Evolutionary conservation across 495 filamentous ascomycete genomes (phyloP), one percentile per base, ranked within the genome.

Genomic region (Neurospora discreta): DNA sequence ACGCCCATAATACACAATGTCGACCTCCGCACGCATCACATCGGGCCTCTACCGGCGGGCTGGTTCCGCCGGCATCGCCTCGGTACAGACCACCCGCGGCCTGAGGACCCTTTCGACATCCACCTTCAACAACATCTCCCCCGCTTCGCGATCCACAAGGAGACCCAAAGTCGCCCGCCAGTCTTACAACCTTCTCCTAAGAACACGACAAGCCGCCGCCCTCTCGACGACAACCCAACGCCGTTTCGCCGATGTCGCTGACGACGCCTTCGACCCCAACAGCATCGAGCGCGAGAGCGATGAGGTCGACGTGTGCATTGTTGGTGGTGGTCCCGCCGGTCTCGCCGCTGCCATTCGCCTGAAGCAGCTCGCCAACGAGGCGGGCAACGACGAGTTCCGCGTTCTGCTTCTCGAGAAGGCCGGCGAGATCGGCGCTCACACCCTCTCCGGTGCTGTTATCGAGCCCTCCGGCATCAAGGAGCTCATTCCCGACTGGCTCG

Each of bases 371-470:
- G 96, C 95, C 72, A 97, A 93, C 79, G 93, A 92, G 77, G 92
- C 92, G n/a, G 94, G 94, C 43, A 95, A 98, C 78, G 94, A 98
- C 68, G 95, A 96, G 43, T 97, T 98, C 79, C 88, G 96, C 20
- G 94, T 99, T 36, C 83, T 98, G 60, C 79, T 99, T 36, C 85
- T 99, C 71, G 95, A 99, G 77, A 99, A 99, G 83, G 93, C 96
- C 16, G 93, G 94, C 42, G 95, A 98, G 80, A 81, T 99, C 69
- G 95, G 95, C 40, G 94, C 93, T 30, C 95, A 99, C 79, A 97
- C 97, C 73, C 85, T 99, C 16, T 98, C 95, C 33, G 95, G 95
- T 58, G 97, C 97, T 74, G 95, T 99, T 58, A 91, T 98, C 73
- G 89, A 99, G 80, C 96, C 95, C 1, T 90, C 89, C 10, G 92